Evolutionary conservation across 2,329 filamentous ascomycete species (phyloP).

Genomic region (Penicillium sp.): DNA sequence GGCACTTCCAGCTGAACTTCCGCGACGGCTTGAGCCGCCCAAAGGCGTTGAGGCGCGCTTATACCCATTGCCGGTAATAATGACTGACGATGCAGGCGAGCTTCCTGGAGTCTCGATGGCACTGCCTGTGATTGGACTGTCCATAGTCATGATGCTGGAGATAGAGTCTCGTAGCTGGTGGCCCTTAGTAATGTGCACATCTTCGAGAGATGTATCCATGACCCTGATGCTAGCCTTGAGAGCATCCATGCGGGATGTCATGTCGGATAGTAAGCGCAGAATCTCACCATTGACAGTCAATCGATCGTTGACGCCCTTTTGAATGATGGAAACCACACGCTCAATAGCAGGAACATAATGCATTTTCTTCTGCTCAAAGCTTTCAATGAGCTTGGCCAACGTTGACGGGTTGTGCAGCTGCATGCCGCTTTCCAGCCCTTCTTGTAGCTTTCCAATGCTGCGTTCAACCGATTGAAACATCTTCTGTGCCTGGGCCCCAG

Average conservation of each 20-base stretch:
- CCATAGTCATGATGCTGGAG: constrained; percentile 84
- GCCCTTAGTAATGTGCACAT: constrained; percentile 59
- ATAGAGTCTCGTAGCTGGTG: constrained; percentile 88
- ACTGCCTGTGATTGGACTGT: constrained; percentile 69
- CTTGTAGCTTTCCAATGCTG: constrained; percentile 76
- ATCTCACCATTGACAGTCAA: constrained; percentile 96
- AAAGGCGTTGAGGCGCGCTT: constrained; percentile 48
- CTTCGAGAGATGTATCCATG: constrained; percentile 72
- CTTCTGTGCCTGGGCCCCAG: constrained; percentile 85
- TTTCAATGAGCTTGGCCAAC: constrained; percentile 81
- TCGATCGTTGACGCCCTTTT: constrained; percentile 92
- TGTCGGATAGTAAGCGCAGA: constrained; percentile 77
- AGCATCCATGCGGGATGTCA: constrained; percentile 76
- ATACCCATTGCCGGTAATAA: constrained; percentile 53
- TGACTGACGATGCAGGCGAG: constrained; percentile 66
- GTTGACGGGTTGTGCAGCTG: constrained; percentile 69
- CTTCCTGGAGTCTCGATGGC: constrained; percentile 69
- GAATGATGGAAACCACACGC: constrained; percentile 85
- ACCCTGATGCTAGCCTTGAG: constrained; percentile 74
- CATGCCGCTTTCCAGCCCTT: constrained; percentile 71
- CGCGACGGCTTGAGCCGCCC: constrained; percentile 47
- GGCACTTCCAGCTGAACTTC: constrained; percentile 45
- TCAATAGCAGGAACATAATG: constrained; percentile 94
- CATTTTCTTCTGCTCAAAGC: constrained; percentile 88
- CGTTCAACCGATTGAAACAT: constrained; percentile 95